phyloP scores from a whole-genome alignment of 1,284 basidiomycete species.

The Puccinia hordei region DNA sequence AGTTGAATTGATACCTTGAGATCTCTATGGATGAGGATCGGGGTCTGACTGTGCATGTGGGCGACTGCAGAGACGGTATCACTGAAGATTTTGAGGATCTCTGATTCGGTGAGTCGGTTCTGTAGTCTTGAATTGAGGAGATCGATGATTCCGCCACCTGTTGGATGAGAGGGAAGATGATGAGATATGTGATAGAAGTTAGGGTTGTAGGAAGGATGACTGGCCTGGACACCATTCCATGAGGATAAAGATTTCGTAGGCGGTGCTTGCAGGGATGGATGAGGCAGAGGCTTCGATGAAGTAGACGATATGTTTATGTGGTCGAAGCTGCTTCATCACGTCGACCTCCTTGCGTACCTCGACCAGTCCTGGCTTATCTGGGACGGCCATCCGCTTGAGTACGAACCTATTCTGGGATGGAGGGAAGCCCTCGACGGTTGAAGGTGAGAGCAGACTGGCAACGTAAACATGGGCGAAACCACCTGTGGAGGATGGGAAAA shows the following conservation, averaged over 20 bases:
- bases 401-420: slow-evolving; percentile 86
- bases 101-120: slow-evolving; percentile 87
- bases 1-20: slow-evolving; percentile 68
- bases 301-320: slow-evolving; percentile 88
- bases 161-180: no score
- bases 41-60: slow-evolving; percentile 89
- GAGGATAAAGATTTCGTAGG: slow-evolving; percentile 94
- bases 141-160: slow-evolving; percentile 96
- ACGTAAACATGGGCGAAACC: slow-evolving; percentile 99
- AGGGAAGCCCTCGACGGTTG: slow-evolving; percentile 60
- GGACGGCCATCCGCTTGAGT: slow-evolving; percentile 92
- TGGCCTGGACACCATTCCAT: slow-evolving; percentile 89
- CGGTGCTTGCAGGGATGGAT: slow-evolving; percentile 75
- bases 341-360: slow-evolving; percentile 98
- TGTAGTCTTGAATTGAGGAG: slow-evolving; percentile 96
- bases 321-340: slow-evolving; percentile 87
- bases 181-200: no score
- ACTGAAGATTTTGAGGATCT: slow-evolving; percentile 91
- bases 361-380: slow-evolving; percentile 83
- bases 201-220: no score
- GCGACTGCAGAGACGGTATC: slow-evolving; percentile 77
- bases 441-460: slow-evolving; percentile 66
- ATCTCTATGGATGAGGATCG: slow-evolving; percentile 90
- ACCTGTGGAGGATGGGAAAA: slow-evolving; percentile 69
- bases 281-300: slow-evolving; percentile 88